Conservation (phyloP, 148 eudicot genomes). For the Chenopodium quinoa region DNA sequence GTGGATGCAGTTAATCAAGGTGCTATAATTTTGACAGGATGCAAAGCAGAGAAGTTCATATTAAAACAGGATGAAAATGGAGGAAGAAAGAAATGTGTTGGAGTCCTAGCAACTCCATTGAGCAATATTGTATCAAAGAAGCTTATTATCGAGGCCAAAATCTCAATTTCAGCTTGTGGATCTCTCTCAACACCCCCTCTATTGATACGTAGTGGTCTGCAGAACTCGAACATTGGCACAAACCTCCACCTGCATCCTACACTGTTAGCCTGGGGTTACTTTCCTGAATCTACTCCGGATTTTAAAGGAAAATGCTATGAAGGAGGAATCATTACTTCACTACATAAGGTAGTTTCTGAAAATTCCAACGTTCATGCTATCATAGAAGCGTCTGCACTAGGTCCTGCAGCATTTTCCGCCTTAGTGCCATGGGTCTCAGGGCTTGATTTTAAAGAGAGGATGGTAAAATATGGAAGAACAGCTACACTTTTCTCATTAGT, state of each 20-base stretch:
- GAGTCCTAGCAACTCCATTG: slow-evolving; percentile 49
- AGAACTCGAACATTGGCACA: slow-evolving; percentile 60
- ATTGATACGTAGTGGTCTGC: slow-evolving; percentile 61
- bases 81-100: slow-evolving; percentile 44
- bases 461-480: slow-evolving; percentile 65
- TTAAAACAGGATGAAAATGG: slow-evolving; percentile 29
- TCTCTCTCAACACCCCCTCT: slow-evolving; percentile 74
- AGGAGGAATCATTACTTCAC: slow-evolving; percentile 80
- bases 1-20: slow-evolving; percentile 66
- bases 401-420: slow-evolving; percentile 52
- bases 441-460: slow-evolving; percentile 56
- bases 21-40: slow-evolving; percentile 63
- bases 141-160: slow-evolving; percentile 57
- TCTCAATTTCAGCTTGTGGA: slow-evolving; percentile 73
- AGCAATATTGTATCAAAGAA: slow-evolving; percentile 43
- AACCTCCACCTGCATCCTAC: slow-evolving; percentile 86
- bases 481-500: slow-evolving; percentile 54
- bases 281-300: slow-evolving; percentile 45
- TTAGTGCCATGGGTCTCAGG: slow-evolving; percentile 84
- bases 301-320: slow-evolving; percentile 54
- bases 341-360: slow-evolving; percentile 66
- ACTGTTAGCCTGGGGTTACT: slow-evolving; percentile 72
- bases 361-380: slow-evolving; percentile 44
- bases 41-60: slow-evolving; percentile 59
- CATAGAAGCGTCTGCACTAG: slow-evolving; percentile 54